Base-by-base conservation (phyloP, 202 grass and related monocot genomes). In the Dendrocalamus latiflorus region DNA sequence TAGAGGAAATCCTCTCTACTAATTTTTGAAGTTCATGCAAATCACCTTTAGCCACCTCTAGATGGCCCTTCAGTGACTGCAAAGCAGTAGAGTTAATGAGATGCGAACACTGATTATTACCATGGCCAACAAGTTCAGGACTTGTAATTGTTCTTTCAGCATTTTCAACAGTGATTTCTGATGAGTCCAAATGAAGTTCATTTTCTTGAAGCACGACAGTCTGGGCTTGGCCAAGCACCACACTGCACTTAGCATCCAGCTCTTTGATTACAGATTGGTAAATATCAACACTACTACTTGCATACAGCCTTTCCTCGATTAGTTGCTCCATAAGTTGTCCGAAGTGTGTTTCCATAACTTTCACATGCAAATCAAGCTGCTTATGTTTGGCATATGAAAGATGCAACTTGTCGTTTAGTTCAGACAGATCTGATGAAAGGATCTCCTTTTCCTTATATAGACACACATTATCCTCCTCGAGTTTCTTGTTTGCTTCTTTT, bases 1-100 rank as follows among this genome's bases (percentile, higher is more conserved):
- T 79, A 72, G 68, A 93, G 22, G 81, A 88, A 82, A 95, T 59
- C 68, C 80, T 88, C 73, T 98, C 80, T 54, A 98, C 56, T 79
- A 92, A 90, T 59, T 78, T 91, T 87, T 89, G 88, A 85, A 98
- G 90, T 54, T 91, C 88, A 70, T 70, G 70, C 66, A 98, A 83
- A 84, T 93, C 90, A 82, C 48, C 58, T 84, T 90, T 91, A 5
- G 92, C 84, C 66, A 91, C 65, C 50, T 90, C 83, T 58, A 98
- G 51, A 60, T 87, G 93, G 64, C 84, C 25, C 75, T 89, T 95
- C 77, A 98, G 72, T 57, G 84, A 81, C 65, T 49, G 79, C 64
- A 94, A 83, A 61, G 79, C 57, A 72, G 36, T 67, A 71, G 81
- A 87, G 61, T 86, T 87, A 38, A 74, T 64, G 72, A 66, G 61